These are phyloP conservation scores for Monosporascus sp. DNA, from an alignment of 2,329 filamentous ascomycete genomes.

Conservation along the genomic window DNA sequence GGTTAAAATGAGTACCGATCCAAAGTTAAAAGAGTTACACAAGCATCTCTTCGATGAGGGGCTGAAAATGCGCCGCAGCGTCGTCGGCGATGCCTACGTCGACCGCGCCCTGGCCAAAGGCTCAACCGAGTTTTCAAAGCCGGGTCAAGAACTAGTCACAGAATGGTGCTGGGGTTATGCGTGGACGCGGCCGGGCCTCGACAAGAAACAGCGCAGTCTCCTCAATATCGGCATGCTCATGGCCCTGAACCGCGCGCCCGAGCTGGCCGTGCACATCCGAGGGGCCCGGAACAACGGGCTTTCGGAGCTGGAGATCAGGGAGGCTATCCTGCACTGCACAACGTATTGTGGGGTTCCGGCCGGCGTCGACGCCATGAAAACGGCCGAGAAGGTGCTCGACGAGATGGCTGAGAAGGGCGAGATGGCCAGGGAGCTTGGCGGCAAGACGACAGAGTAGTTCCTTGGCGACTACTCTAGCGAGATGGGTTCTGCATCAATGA, in stretches of 20 bases:
- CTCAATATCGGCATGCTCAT: slow-evolving; percentile 58
- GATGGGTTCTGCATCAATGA: too few species aligned
- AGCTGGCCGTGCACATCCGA: slow-evolving; percentile 57
- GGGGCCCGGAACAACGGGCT: slow-evolving; percentile 60
- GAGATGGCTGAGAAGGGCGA: slow-evolving; percentile 27
- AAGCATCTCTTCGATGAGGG: slow-evolving; percentile 56
- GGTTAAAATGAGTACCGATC: slow-evolving; percentile 15
- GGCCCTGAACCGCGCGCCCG: slow-evolving; percentile 52
- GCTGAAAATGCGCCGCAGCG: slow-evolving; percentile 52
- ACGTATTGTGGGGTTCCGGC: slow-evolving; percentile 39
- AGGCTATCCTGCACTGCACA: slow-evolving; percentile 46
- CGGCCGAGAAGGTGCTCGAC: slow-evolving; percentile 25
- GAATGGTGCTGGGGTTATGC: slow-evolving; percentile 60
- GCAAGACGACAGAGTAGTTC: slow-evolving; percentile 9
- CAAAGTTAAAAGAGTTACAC: slow-evolving; percentile 32
- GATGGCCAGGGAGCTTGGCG: slow-evolving; percentile 21
- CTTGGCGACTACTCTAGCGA: too few species aligned
- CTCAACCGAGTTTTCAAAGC: slow-evolving; percentile 52
- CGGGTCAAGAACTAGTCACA: slow-evolving; percentile 58
- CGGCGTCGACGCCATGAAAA: slow-evolving; percentile 35
- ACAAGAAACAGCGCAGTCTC: slow-evolving; percentile 54
- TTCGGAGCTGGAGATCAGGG: slow-evolving; percentile 56
- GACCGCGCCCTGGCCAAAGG: slow-evolving; percentile 50
- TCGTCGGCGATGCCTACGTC: slow-evolving; percentile 58
- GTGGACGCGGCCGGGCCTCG: slow-evolving; percentile 59